Percentiles rank a stretch among this genome's conserved stretches.
Evolutionary conservation across 495 filamentous ascomycete genomes (phyloP).

Genomic region (Polyplosphaeria fusca): DNA sequence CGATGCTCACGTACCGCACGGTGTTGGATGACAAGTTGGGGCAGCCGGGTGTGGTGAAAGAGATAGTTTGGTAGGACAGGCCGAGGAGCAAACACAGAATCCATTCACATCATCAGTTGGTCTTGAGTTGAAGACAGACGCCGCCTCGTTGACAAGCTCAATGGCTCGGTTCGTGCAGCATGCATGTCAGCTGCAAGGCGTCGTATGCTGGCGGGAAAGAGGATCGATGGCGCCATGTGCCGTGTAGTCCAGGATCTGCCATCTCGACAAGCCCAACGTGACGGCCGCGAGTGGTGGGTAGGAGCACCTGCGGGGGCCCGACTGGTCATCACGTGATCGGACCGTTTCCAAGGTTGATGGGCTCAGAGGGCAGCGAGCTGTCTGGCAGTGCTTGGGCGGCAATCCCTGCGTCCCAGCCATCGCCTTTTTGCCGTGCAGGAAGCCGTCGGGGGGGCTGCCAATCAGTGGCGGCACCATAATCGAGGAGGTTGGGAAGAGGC

Average conservation of each 20-base stretch:
- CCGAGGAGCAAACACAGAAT: no score
- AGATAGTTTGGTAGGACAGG: conserved; percentile 21
- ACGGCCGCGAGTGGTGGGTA: no score
- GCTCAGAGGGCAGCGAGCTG: no score
- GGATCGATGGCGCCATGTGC: conserved; percentile 7
- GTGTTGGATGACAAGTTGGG: conserved; percentile 3
- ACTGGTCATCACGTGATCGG: no score
- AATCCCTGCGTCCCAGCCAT: conserved; percentile 13
- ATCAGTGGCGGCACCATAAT: conserved; percentile 3
- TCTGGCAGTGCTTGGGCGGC: no score
- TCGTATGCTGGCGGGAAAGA: neutral
- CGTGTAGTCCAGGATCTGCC: no score
- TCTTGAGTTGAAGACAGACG: no score
- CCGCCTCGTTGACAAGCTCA: no score
- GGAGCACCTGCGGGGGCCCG: no score
- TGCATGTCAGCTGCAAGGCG: conserved; percentile 26
- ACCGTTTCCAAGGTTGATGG: no score
- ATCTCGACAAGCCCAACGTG: no score
- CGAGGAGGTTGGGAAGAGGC: conserved; percentile 25
- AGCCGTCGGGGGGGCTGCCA: conserved; percentile 19
- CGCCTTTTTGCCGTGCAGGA: conserved; percentile 14
- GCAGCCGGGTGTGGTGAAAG: conserved; percentile 3
- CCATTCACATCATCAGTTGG: no score
- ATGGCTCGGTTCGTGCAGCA: conserved; percentile 1
- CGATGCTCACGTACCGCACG: conserved; percentile 10